Percentiles rank a stretch among this genome's conserved stretches.
These are phyloP conservation scores for Aristolochia fimbriata DNA, from an alignment of 164 flowering plant genomes.

Conservation along the genomic window DNA sequence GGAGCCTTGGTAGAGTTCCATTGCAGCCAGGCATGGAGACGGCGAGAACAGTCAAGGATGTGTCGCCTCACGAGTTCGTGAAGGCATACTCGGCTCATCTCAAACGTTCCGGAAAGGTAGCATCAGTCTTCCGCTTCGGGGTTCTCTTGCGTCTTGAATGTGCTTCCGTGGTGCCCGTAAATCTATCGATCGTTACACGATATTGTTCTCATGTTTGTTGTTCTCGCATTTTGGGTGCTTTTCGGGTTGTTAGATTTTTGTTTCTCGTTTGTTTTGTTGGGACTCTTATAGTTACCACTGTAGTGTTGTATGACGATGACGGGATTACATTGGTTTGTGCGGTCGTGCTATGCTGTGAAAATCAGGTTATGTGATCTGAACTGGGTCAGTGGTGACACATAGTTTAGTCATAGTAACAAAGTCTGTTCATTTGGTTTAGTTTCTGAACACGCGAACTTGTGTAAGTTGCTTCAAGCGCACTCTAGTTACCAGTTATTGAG, in stretches of 20 bases:
- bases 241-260: neutral
- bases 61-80: slow-evolving; percentile 64
- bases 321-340: neutral
- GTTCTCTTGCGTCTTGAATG: too few relatives aligned
- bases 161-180: too few relatives aligned
- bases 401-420: too few relatives aligned
- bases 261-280: neutral
- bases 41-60: slow-evolving; percentile 52
- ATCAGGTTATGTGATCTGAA: too few relatives aligned
- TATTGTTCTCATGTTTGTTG: too few relatives aligned
- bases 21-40: slow-evolving; percentile 24
- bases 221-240: neutral
- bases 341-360: neutral
- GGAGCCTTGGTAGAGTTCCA: too few relatives aligned
- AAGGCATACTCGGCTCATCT: slow-evolving; percentile 63
- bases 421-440: too few relatives aligned
- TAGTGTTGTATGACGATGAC: neutral
- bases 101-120: slow-evolving; percentile 68
- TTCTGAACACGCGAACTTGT: too few relatives aligned
- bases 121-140: too few relatives aligned
- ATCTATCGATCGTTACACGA: too few relatives aligned
- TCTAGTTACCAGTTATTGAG: neutral
- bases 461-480: too few relatives aligned
- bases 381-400: too few relatives aligned
- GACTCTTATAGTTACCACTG: neutral